Evolutionary conservation across 805 yeast genomes (phyloP), one percentile per base, ranked within the genome.

Genomic region (Lachancea nothofagi): DNA sequence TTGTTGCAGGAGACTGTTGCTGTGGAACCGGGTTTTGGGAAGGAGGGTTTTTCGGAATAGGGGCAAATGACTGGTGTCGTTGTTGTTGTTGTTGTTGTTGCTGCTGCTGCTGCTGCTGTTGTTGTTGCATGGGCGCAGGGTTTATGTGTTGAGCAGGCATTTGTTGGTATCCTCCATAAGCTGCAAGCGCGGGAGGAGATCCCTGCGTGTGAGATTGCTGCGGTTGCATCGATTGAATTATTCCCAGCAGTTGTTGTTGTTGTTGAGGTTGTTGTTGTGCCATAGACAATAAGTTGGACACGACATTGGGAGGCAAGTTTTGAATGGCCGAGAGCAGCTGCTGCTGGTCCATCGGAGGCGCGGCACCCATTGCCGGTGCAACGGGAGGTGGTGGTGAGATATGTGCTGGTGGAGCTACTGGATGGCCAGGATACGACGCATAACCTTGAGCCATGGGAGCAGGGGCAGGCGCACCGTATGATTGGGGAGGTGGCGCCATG

Each of bases 211-310:
- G 33, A n/a, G 37, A 28, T 22, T 15, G 21, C 20, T 35, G 46
- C 6, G 43, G 50, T 53, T 63, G 61, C 59, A 59, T 53, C 38
- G 65, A 42, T 51, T 54, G 61, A 49, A 66, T 36, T 47, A 62
- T 34, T 27, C 59, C 59, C 15, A 58, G 34, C 15, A 57, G 40
- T 33, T 59, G 62, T 28, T 50, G 61, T 14, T 50, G 57, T 27
- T 49, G 64, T 36, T 46, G 56, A 29, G 58, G 63, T 32, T 49
- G 63, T 40, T 59, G 60, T 40, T 62, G 65, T 3, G 64, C 64
- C 41, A 54, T 51, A 5, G 57, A 48, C 14, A 61, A 40, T 27
- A 62, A 41, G 38, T 47, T 55, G 5, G 62, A 52, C 4, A 61
- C 57, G 15, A 60, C 61, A 36, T 54, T 55, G 31, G 65, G 64